Conservation (phyloP, 2,329 filamentous ascomycete species). For the Xylariales sp. region DNA sequence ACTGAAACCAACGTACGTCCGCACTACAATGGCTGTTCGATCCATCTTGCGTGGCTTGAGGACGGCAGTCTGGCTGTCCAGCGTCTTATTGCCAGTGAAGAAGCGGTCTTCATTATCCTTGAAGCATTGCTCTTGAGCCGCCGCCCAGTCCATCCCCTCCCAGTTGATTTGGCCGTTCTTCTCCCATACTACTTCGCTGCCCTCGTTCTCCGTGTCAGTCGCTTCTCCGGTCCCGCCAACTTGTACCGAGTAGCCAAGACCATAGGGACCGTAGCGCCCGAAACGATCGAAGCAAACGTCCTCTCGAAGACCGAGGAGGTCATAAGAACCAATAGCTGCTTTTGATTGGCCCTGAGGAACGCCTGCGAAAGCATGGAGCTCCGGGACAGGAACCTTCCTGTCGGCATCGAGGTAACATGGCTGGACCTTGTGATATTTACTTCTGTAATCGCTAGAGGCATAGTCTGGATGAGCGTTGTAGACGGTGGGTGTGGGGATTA, state of each 20-base stretch:
- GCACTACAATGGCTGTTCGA: conserved; percentile 71
- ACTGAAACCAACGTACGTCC: conserved; percentile 73
- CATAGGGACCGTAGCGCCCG: conserved; percentile 79
- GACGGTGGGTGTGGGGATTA: conserved; percentile 39
- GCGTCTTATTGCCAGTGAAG: conserved; percentile 34
- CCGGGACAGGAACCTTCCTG: conserved; percentile 52
- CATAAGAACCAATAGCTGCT: conserved; percentile 71
- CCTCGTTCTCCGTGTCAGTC: conserved; percentile 67
- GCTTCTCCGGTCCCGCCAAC: conserved; percentile 68
- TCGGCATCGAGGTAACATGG: conserved; percentile 61
- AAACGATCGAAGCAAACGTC: conserved; percentile 87
- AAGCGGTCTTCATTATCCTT: conserved; percentile 61
- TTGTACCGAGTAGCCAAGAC: conserved; percentile 71
- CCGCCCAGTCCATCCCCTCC: conserved; percentile 48
- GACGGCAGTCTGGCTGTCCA: conserved; percentile 22
- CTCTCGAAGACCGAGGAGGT: conserved; percentile 66
- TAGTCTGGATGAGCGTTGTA: conserved; percentile 71
- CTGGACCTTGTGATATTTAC: conserved; percentile 47
- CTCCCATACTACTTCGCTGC: conserved; percentile 56
- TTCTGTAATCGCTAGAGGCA: conserved; percentile 49
- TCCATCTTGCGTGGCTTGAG: conserved; percentile 35
- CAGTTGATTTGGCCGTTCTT: conserved; percentile 54
- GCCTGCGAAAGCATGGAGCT: conserved; percentile 64
- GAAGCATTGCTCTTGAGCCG: conserved; percentile 49
- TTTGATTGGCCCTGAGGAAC: conserved; percentile 74